These are phyloP conservation scores for Curvularia verruculosa DNA, from an alignment of 2,329 filamentous ascomycete species.

Conservation along the genomic window DNA sequence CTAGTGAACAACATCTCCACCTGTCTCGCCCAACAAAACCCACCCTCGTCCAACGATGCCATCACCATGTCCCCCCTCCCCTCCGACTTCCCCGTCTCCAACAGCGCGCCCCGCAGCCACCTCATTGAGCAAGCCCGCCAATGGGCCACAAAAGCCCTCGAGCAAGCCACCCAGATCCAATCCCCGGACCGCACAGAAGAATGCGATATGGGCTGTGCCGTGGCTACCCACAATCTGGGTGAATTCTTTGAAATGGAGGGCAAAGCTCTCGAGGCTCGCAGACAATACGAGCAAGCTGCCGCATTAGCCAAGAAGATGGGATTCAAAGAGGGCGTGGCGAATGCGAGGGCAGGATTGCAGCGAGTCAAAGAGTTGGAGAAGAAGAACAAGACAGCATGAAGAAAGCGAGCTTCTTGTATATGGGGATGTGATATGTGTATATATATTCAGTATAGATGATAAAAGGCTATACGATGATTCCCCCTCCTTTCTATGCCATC, in stretches of 20 bases:
- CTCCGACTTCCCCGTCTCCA: conserved; percentile 44
- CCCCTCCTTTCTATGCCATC: background rate
- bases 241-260: conserved; percentile 81
- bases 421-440: background rate
- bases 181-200: conserved; percentile 73
- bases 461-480: background rate
- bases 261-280: conserved; percentile 67
- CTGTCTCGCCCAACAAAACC: conserved; percentile 70
- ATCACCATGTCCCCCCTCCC: conserved; percentile 43
- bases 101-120: conserved; percentile 61
- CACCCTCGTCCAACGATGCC: conserved; percentile 36
- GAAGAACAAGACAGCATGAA: conserved; percentile 16
- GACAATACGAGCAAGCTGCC: conserved; percentile 71
- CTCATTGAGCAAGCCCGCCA: conserved; percentile 72
- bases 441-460: background rate
- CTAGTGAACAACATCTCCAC: conserved; percentile 80
- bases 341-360: conserved; percentile 50
- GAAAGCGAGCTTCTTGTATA: background rate
- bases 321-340: conserved; percentile 54
- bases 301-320: conserved; percentile 60
- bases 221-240: conserved; percentile 83
- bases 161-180: conserved; percentile 68
- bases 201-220: conserved; percentile 83
- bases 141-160: conserved; percentile 80
- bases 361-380: conserved; percentile 40